Evolutionary conservation across 106 monocot species (phyloP).

Genomic region (Cymbidium sinense): DNA sequence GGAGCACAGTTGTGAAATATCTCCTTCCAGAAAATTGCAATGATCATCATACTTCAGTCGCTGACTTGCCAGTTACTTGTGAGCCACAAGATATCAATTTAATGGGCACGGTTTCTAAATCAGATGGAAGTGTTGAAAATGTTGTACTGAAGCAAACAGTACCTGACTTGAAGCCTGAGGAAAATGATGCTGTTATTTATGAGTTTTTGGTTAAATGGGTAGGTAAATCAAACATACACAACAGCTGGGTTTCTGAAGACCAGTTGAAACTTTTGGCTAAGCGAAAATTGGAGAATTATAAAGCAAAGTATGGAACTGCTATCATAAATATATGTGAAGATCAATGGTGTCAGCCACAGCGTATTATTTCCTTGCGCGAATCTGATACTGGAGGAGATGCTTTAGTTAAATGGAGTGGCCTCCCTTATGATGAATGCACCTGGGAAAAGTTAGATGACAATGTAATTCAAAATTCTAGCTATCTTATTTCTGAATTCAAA

Average conservation of each 20-base stretch:
- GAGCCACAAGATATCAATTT: conserved; percentile 4
- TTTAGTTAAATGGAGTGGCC: conserved; percentile 80
- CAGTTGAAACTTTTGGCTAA: conserved; percentile 75
- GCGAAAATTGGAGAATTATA: conserved; percentile 91
- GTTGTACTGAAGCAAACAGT: neutral
- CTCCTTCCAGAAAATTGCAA: neutral
- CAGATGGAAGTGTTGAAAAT: neutral
- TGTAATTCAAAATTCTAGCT: conserved; percentile 33
- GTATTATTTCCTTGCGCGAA: conserved; percentile 60
- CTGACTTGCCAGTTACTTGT: conserved; percentile 3
- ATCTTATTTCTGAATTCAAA: conserved; percentile 56
- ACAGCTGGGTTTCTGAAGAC: conserved; percentile 80
- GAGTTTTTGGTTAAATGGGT: conserved; percentile 97
- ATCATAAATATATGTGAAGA: conserved; percentile 81
- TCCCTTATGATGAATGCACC: conserved; percentile 91
- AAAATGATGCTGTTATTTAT: conserved; percentile 21
- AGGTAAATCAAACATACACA: conserved; percentile 87
- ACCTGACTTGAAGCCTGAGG: conserved; percentile 12
- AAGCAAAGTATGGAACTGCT: conserved; percentile 72
- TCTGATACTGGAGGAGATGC: conserved; percentile 52
- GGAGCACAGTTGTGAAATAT: conserved; percentile 1
- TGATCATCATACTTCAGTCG: neutral
- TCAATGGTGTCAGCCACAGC: conserved; percentile 71
- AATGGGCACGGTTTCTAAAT: neutral
- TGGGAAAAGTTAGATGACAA: conserved; percentile 91